Percentiles rank a stretch among this genome's conserved stretches.
phyloP scores from a whole-genome alignment of 352 stramenopile genomes.

The Peronosclerospora sorghi region DNA sequence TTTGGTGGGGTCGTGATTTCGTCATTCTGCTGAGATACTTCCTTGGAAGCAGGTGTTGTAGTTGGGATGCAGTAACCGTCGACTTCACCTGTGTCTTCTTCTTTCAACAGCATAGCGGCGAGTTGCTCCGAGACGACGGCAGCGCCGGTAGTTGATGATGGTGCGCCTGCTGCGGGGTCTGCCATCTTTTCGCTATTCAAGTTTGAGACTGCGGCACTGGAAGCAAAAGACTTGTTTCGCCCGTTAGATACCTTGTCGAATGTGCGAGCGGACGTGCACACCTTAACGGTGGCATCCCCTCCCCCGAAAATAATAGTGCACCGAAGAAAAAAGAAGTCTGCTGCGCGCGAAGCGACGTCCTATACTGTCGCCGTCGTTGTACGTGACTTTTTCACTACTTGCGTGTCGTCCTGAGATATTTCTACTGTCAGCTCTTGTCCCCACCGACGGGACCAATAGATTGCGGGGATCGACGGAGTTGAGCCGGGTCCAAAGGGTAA shows the following conservation, averaged over 20 bases:
- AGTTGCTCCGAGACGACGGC: slow-evolving; percentile 12
- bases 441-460: too few relatives aligned
- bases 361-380: neutral
- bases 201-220: slow-evolving; percentile 10
- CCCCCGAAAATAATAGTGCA: neutral
- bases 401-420: neutral
- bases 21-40: neutral
- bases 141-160: slow-evolving; percentile 6
- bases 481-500: too few relatives aligned
- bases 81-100: slow-evolving; percentile 6
- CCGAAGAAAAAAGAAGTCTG: neutral
- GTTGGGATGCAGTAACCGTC: neutral
- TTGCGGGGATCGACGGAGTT: too few relatives aligned
- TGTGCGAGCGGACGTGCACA: slow-evolving; percentile 14
- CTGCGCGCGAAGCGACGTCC: slow-evolving; percentile 11
- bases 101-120: slow-evolving; percentile 9
- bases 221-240: neutral
- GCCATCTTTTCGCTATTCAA: slow-evolving; percentile 13
- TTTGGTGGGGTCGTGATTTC: slow-evolving; percentile 3
- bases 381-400: too few relatives aligned
- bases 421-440: neutral
- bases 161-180: slow-evolving; percentile 5
- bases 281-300: slow-evolving; percentile 17
- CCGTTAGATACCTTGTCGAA: slow-evolving; percentile 11
- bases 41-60: neutral